Percentiles rank a stretch among this genome's conserved stretches.
phyloP scores from a whole-genome alignment of 1,139 yeast genomes.

The Taphrina flavorubra region DNA sequence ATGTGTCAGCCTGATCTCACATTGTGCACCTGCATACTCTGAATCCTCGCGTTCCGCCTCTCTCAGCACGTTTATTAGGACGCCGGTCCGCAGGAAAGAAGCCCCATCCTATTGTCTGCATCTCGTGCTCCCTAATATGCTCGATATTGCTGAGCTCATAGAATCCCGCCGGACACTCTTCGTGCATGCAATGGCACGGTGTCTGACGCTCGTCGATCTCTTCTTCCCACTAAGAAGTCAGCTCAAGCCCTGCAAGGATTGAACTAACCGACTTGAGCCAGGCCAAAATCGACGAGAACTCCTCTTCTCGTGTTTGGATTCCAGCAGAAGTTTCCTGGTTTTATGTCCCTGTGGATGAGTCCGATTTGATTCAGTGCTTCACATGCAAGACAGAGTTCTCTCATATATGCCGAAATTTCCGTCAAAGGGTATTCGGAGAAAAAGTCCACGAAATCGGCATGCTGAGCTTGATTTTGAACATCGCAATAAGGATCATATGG shows the following conservation, averaged over 20 bases:
- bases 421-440: constrained; percentile 34
- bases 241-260: constrained; percentile 44
- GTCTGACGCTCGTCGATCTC: constrained; percentile 24
- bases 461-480: constrained; percentile 20
- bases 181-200: constrained; percentile 35
- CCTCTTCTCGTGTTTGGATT: constrained; percentile 77
- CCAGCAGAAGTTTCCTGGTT: constrained; percentile 77
- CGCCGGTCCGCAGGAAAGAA: constrained; percentile 51
- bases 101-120: constrained; percentile 14
- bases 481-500: neutral
- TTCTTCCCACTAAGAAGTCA: constrained; percentile 44
- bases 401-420: constrained; percentile 40
- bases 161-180: constrained; percentile 14
- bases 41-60: constrained; percentile 86
- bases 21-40: constrained; percentile 49
- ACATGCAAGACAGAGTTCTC: constrained; percentile 73
- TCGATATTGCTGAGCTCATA: constrained; percentile 4
- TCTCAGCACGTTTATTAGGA: constrained; percentile 62
- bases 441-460: constrained; percentile 43
- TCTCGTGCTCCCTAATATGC: neutral
- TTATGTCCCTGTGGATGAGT: constrained; percentile 83
- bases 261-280: constrained; percentile 66
- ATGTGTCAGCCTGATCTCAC: neutral
- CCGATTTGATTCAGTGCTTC: constrained; percentile 74
- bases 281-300: constrained; percentile 85